Conservation (phyloP, 1,284 basidiomycete genomes). For the Leccinum pachyderme region DNA sequence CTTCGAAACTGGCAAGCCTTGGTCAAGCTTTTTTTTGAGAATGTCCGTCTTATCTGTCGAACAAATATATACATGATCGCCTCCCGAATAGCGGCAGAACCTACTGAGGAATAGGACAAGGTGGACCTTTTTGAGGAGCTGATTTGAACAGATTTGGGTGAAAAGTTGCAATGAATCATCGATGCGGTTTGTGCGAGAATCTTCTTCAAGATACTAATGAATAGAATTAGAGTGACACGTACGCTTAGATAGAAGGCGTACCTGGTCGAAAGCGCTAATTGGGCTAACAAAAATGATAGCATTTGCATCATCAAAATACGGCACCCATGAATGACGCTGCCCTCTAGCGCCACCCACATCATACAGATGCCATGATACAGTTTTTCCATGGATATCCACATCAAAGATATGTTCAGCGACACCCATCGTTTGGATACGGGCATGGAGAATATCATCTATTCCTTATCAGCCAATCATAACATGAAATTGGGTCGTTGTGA, state of each 20-base stretch:
- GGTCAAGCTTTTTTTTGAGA: slow-evolving; percentile 63
- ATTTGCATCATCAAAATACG: slow-evolving; percentile 81
- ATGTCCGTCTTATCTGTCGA: slow-evolving; percentile 73
- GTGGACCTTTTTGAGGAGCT: slow-evolving; percentile 73
- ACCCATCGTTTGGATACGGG: slow-evolving; percentile 82
- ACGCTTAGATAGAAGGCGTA: slow-evolving; percentile 24
- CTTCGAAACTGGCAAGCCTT: slow-evolving; percentile 67
- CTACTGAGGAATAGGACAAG: slow-evolving; percentile 76
- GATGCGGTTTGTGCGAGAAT: slow-evolving; percentile 76
- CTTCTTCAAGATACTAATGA: slow-evolving; percentile 76
- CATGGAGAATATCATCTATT: slow-evolving; percentile 80
- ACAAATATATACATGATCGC: slow-evolving; percentile 11
- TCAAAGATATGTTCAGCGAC: slow-evolving; percentile 76
- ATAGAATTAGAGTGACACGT: neutral
- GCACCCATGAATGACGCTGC: slow-evolving; percentile 81
- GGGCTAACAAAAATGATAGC: slow-evolving; percentile 85
- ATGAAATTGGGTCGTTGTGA: neutral
- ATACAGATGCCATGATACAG: slow-evolving; percentile 75
- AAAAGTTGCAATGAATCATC: slow-evolving; percentile 83
- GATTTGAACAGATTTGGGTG: slow-evolving; percentile 79
- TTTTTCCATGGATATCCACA: slow-evolving; percentile 70
- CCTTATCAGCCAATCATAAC: neutral
- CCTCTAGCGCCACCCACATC: slow-evolving; percentile 82
- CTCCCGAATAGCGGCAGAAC: slow-evolving; percentile 21
- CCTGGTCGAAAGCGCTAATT: slow-evolving; percentile 85